These are phyloP conservation scores for Termitomyces heimii DNA, from an alignment of 768 basidiomycete species.

Conservation along the genomic window DNA sequence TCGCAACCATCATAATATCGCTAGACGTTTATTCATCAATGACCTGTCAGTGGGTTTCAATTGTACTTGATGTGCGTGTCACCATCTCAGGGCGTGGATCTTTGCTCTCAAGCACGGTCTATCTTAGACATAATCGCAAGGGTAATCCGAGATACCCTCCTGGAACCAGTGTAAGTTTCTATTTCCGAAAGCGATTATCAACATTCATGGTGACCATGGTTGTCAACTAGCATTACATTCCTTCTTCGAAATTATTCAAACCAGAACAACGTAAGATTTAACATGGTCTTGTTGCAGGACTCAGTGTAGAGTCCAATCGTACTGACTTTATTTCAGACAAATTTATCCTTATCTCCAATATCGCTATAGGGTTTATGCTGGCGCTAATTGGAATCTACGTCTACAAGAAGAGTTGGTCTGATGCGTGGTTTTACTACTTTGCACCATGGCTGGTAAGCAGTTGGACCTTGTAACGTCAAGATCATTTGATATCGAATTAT, in stretches of 20 bases:
- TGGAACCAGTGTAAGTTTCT: slow-evolving; percentile 33
- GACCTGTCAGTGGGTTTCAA: slow-evolving; percentile 32
- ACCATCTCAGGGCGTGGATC: background rate
- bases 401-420: slow-evolving; percentile 22
- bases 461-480: background rate
- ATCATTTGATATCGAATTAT: background rate
- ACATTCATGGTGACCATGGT: background rate
- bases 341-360: slow-evolving; percentile 36
- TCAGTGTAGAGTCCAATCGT: background rate
- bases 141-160: slow-evolving; percentile 40
- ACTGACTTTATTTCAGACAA: slow-evolving; percentile 16
- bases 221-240: slow-evolving; percentile 32
- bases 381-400: slow-evolving; percentile 24
- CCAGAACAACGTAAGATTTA: slow-evolving; percentile 34
- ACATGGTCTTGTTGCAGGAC: too few relatives aligned
- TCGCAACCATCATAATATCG: background rate
- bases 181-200: slow-evolving; percentile 1
- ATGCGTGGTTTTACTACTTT: slow-evolving; percentile 36
- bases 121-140: slow-evolving; percentile 35
- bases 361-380: slow-evolving; percentile 34
- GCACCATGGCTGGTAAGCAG: slow-evolving; percentile 42
- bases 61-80: slow-evolving; percentile 34
- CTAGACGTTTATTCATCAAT: slow-evolving; percentile 1
- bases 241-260: slow-evolving; percentile 38
- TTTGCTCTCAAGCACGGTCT: slow-evolving; percentile 4